Percentiles rank a stretch among this genome's conserved stretches.
Conservation (phyloP, 2,329 filamentous ascomycete genomes). For the Alternaria brassicicola region DNA sequence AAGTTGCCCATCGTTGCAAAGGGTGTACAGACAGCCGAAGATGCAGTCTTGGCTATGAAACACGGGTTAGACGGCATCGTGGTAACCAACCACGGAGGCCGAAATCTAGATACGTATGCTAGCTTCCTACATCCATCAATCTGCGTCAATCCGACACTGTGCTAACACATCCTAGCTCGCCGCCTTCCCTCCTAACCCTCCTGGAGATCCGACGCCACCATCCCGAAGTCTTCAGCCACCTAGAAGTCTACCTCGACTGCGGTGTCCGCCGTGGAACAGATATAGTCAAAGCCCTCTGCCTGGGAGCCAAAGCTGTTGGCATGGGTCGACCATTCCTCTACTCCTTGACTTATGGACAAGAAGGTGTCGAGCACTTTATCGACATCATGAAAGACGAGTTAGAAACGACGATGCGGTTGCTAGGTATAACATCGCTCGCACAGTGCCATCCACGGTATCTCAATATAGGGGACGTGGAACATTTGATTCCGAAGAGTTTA, state of each 20-base stretch:
- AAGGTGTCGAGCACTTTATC: constrained; percentile 52
- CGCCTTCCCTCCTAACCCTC: constrained; percentile 60
- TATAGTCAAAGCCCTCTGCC: constrained; percentile 53
- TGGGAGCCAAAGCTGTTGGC: constrained; percentile 65
- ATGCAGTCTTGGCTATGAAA: neutral
- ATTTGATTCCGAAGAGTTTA: constrained; percentile 14
- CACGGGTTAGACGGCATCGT: constrained; percentile 11
- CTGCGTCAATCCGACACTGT: neutral
- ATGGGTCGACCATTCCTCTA: constrained; percentile 67
- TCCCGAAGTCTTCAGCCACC: constrained; percentile 63
- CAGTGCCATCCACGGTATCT: constrained; percentile 64
- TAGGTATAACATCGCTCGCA: constrained; percentile 64
- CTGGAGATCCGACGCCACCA: constrained; percentile 68
- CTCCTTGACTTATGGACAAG: constrained; percentile 65
- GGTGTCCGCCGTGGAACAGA: constrained; percentile 70
- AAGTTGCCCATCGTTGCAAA: constrained; percentile 36
- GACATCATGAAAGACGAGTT: constrained; percentile 29
- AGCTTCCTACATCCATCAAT: neutral
- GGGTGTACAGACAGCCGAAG: neutral
- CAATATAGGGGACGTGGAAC: constrained; percentile 50
- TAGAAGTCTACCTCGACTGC: constrained; percentile 70
- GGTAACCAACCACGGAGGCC: neutral
- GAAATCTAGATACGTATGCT: neutral
- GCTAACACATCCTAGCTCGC: neutral
- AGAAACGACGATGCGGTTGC: constrained; percentile 61